Evolutionary conservation across 768 basidiomycete species (phyloP), one percentile per base, ranked within the genome.

Genomic region (Boletus vinaceobasis): DNA sequence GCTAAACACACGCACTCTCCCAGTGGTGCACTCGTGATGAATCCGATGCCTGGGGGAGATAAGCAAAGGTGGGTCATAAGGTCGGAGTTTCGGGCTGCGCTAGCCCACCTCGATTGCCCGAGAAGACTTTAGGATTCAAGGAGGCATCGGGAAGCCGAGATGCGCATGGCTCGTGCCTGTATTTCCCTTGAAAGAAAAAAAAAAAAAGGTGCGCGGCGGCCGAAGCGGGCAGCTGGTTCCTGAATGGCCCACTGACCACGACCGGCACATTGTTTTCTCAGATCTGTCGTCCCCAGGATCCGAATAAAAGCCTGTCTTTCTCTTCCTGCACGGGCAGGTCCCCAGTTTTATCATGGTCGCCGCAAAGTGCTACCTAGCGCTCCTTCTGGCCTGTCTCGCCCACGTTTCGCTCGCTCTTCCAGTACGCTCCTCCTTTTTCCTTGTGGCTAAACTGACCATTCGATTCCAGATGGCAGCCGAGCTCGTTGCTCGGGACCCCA

Each of bases 361-460:
- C 21, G 0, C 56, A 48, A 71, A 57, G 43, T 66, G 42, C 39
- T 62, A 52, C 46, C 29, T 67, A 29, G 57, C 48, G n/a, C 14
- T 71, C 52, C 36, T 68, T 37, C 36, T 68, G 31, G 55, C 56
- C 14, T 60, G 57, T 48, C 43, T 69, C 17, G 15, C 56, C 27
- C 66, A 57, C 9, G 8, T 68, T 17, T 68, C 69, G 0, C 14
- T 64, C 9, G 67, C 69, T 5, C 4, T 48, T 17, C 69, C 69
- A 1, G 69, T 68, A 35, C 27, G 64, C 37, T 42, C 29, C n/a
- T 17, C 23, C 26, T 23, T 17, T 14, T 17, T 11, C 6, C 10
- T 33, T 15, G 32, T 48, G 9, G 31, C 23, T 14, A 4, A 17
- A 26, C 57, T 60, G 10, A 71, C 26, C 2, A 0, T 3, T 19